A percentile compares a stretch with the other conserved stretches of the same genome.
These are phyloP conservation scores for Phytophthora pluvialis DNA, from an alignment of 352 stramenopile species.

Conservation along the genomic window DNA sequence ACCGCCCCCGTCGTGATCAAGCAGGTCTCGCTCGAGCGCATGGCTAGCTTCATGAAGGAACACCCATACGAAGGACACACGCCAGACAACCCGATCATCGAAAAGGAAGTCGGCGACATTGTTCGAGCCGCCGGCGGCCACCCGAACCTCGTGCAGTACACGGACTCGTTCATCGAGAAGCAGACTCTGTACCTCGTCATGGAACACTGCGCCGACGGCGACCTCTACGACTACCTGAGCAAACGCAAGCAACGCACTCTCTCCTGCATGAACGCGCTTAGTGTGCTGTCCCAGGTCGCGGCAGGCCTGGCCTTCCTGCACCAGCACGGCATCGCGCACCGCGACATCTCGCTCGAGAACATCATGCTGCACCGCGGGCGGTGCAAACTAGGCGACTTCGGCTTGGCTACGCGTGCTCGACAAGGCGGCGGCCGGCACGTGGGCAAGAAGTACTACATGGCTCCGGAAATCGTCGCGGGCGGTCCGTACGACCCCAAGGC, in stretches of 20 bases:
- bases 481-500: conserved; percentile 44
- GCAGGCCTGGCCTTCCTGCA: conserved; percentile 43
- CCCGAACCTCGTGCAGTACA: conserved; percentile 52
- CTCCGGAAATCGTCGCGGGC: conserved; percentile 47
- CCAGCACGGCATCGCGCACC: conserved; percentile 38
- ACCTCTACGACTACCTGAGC: conserved; percentile 45
- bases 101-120: conserved; percentile 44
- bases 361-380: conserved; percentile 43
- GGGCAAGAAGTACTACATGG: conserved; percentile 67
- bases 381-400: conserved; percentile 62
- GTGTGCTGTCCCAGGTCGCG: conserved; percentile 40
- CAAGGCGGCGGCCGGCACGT: conserved; percentile 29
- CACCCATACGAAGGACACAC: conserved; percentile 25
- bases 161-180: conserved; percentile 49
- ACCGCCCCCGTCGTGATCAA: conserved; percentile 41
- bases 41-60: conserved; percentile 32
- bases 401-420: conserved; percentile 37
- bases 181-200: conserved; percentile 54
- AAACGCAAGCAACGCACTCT: conserved; percentile 23
- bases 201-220: conserved; percentile 45
- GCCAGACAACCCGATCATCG: conserved; percentile 47
- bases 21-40: conserved; percentile 45
- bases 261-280: conserved; percentile 33
- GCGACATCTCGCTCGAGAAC: conserved; percentile 30
- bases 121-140: conserved; percentile 46